Evolutionary conservation across 2,329 filamentous ascomycete species (phyloP).

Genomic region (Sarocladiaceae sp.): DNA sequence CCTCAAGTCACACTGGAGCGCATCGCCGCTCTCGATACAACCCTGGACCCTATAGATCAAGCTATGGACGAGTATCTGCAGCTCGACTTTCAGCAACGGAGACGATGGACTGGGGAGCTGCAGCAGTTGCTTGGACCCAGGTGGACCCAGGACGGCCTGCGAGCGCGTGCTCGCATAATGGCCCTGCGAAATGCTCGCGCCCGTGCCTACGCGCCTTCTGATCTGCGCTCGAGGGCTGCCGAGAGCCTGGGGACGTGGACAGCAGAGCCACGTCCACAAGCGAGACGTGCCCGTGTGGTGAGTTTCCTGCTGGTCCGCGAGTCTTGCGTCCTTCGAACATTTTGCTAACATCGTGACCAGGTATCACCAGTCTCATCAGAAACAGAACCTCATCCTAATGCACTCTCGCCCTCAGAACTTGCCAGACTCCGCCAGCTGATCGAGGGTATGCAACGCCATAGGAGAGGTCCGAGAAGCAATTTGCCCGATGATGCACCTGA

Average conservation of each 20-base stretch:
- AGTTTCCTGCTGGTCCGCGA: no score
- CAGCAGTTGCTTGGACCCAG: background rate
- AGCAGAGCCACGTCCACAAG: background rate
- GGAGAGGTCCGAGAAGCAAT: background rate
- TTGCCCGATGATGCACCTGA: no score
- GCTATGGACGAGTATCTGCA: slow-evolving; percentile 5
- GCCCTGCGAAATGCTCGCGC: background rate
- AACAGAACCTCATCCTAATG: background rate
- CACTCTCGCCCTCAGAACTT: background rate
- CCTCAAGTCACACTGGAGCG: background rate
- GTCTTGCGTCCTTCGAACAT: no score
- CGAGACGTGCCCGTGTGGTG: slow-evolving; percentile 1
- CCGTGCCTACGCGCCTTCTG: background rate
- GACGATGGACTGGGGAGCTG: background rate
- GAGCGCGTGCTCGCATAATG: background rate
- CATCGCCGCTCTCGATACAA: no score
- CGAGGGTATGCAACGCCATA: background rate
- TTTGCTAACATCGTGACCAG: background rate
- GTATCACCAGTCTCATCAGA: background rate
- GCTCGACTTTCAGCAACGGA: background rate
- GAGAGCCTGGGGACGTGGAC: background rate
- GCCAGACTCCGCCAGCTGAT: background rate
- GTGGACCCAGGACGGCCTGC: background rate
- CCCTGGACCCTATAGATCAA: background rate
- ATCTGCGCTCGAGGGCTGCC: background rate